Percentiles rank a stretch among this genome's conserved stretches.
Conservation (phyloP, 352 stramenopile species). For the Phytophthora chlamydospora region DNA sequence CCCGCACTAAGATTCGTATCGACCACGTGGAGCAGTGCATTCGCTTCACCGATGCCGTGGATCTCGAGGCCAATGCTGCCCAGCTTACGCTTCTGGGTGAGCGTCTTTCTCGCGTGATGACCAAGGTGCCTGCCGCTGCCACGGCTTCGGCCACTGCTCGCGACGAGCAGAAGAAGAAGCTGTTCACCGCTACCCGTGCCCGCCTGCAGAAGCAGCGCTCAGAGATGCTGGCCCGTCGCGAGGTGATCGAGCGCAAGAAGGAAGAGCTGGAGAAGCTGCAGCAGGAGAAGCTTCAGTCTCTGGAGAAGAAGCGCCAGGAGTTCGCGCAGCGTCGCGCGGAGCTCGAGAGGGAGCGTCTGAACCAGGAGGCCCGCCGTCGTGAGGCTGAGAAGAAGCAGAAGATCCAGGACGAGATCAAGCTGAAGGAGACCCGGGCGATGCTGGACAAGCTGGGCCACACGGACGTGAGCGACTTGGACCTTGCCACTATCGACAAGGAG, state of each 20-base stretch:
- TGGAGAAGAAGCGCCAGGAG: slow-evolving; percentile 85
- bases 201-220: slow-evolving; percentile 78
- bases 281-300: slow-evolving; percentile 90
- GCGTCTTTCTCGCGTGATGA: slow-evolving; percentile 64
- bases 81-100: slow-evolving; percentile 79
- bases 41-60: slow-evolving; percentile 81
- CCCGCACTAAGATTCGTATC: slow-evolving; percentile 81
- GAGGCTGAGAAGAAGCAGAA: slow-evolving; percentile 96
- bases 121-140: slow-evolving; percentile 49
- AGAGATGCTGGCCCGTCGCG: slow-evolving; percentile 90
- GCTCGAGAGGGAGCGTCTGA: slow-evolving; percentile 80
- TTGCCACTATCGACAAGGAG: slow-evolving; percentile 83
- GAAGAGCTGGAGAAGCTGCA: slow-evolving; percentile 95
- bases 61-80: slow-evolving; percentile 78
- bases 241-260: slow-evolving; percentile 97
- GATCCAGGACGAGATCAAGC: slow-evolving; percentile 95
- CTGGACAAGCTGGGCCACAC: slow-evolving; percentile 81
- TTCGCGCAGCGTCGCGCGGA: slow-evolving; percentile 74
- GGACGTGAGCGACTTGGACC: slow-evolving; percentile 68
- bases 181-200: slow-evolving; percentile 83
- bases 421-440: slow-evolving; percentile 89
- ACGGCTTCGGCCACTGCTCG: slow-evolving; percentile 16
- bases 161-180: slow-evolving; percentile 40
- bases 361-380: slow-evolving; percentile 78
- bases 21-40: slow-evolving; percentile 88